Evolutionary conservation across 768 basidiomycete genomes (phyloP), one percentile per base, ranked within the genome.

Genomic region (Myochromella boudieri): DNA sequence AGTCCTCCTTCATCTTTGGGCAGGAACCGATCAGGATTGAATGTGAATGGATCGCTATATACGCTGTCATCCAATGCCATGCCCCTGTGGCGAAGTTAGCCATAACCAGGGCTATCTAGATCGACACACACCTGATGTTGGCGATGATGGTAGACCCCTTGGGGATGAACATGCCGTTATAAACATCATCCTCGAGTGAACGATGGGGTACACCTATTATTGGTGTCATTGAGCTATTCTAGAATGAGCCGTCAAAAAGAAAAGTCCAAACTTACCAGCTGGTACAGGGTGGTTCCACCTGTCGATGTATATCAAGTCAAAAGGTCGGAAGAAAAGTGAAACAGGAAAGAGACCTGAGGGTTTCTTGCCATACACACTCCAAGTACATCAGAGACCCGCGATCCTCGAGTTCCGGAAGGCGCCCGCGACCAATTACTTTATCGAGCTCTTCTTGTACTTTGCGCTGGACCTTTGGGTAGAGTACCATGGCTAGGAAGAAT

Each of bases 121-220:
- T 9, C 9, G 9, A 31, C 20, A 46, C 54, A 6, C 21, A 61
- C 62, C 51, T 38, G 10, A 45, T 44, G 39, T 68, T 68, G 2
- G 58, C 54, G 12, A 68, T 48, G 25, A 66, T 42, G 14, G 60
- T 28, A 5, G 68, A 59, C 1, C 66, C 68, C 45, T 60, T 60
- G 6, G 66, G 68, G 11, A 75, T 67, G 32, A 60, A 68, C 53
- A 69, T 68, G 5, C 69, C 70, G 5, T 66, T 48, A 24, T 65
- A 66, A 21, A 56, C 32, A 36, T 62, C 62, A 32, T 66, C 67
- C 46, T 60, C 57, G 25, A 55, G 55, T 9, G 49, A 51, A 20
- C 55, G 58, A 54, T 64, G 64, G 14, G 59, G 60, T 27, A 55
- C 40, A 57, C 65, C 29, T 31, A n/a, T 31, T n/a, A 31, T 31